Percentiles rank a stretch among this genome's conserved stretches.
Evolutionary conservation across 768 basidiomycete genomes (phyloP).

Genomic region (Epithele typhae): DNA sequence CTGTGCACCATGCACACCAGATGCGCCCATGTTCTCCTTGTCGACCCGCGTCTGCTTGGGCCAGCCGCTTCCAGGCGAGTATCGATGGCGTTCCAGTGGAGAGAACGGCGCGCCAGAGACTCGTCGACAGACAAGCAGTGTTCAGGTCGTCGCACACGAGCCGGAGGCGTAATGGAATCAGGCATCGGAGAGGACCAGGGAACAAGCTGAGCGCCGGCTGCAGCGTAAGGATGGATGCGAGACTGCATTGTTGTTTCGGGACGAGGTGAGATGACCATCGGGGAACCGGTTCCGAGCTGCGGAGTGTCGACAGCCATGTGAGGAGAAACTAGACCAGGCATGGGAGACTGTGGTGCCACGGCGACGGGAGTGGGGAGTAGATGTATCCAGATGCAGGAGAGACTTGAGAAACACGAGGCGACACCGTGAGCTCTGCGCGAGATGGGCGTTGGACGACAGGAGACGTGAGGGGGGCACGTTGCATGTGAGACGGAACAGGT

Average conservation of each 20-base stretch:
- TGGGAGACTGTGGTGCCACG: constrained; percentile 13
- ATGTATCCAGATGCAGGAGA: constrained; percentile 15
- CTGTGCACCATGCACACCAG: constrained; percentile 20
- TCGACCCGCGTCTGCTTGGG: constrained; percentile 18
- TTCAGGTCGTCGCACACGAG: not conserved
- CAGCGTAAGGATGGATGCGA: constrained; percentile 23
- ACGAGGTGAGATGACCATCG: too few species aligned
- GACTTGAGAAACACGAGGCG: constrained; percentile 5
- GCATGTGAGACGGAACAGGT: constrained; percentile 1
- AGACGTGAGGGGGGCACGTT: not conserved
- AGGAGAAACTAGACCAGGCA: constrained; percentile 25
- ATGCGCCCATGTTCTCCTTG: constrained; percentile 37
- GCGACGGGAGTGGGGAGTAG: constrained; percentile 21
- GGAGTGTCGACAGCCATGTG: constrained; percentile 35
- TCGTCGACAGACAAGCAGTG: not conserved
- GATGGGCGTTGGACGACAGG: constrained; percentile 12
- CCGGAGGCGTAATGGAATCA: not conserved
- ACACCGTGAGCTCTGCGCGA: too few species aligned
- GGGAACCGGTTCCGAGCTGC: constrained; percentile 34
- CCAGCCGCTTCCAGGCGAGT: constrained; percentile 6
- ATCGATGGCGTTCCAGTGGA: constrained; percentile 8
- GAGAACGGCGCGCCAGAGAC: not conserved
- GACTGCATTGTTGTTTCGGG: constrained; percentile 31
- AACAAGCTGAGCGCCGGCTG: constrained; percentile 16
- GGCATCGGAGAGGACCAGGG: constrained; percentile 12